These are phyloP conservation scores for Daldinia childiae DNA, from an alignment of 495 filamentous ascomycete genomes.

Conservation along the genomic window DNA sequence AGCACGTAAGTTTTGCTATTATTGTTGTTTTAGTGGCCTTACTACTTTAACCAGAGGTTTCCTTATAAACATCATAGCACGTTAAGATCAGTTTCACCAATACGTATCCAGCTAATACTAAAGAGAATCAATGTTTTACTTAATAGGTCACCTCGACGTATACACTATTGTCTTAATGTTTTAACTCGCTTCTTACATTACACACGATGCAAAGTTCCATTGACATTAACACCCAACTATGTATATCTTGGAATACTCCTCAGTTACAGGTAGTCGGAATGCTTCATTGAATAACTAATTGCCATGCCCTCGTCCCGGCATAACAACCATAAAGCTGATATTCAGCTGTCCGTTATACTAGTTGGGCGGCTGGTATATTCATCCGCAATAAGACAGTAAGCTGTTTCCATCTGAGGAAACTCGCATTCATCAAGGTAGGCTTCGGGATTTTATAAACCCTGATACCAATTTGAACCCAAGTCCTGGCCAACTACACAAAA, in stretches of 20 bases:
- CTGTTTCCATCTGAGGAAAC: slow-evolving; percentile 1
- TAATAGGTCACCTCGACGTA: neutral
- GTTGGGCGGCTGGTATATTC: slow-evolving; percentile 11
- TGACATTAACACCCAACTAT: neutral
- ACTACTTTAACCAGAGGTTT: neutral
- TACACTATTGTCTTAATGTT: neutral
- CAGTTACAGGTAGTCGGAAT: slow-evolving; percentile 14
- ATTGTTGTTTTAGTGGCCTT: neutral
- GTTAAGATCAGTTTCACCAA: neutral
- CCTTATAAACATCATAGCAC: neutral
- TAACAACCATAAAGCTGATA: slow-evolving; percentile 20
- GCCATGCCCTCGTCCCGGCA: slow-evolving; percentile 15
- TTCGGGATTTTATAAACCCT: neutral
- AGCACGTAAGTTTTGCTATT: neutral
- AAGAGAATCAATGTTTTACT: neutral
- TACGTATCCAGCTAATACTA: neutral
- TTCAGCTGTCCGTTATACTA: slow-evolving; percentile 33
- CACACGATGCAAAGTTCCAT: neutral
- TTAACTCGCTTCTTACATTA: neutral
- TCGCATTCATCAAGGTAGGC: slow-evolving; percentile 1
- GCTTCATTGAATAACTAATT: slow-evolving; percentile 35
- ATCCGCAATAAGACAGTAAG: slow-evolving; percentile 8
- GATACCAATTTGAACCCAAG: slow-evolving; percentile 13
- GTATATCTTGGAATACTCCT: neutral
- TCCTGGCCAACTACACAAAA: neutral